Evolutionary conservation across 306 rosid species (phyloP), one percentile per base, ranked within the genome.

Genomic region (Cucurbita pepo): DNA sequence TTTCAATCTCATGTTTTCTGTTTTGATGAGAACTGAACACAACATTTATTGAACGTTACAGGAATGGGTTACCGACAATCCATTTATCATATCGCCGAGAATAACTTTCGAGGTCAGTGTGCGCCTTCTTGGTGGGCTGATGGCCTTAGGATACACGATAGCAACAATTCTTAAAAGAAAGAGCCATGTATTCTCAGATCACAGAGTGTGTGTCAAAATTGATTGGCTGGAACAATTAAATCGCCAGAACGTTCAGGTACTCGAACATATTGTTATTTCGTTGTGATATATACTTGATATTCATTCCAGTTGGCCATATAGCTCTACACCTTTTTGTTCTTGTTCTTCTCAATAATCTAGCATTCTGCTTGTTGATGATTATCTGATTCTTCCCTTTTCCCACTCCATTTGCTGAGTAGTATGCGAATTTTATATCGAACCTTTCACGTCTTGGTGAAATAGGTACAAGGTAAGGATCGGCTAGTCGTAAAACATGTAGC

Each of bases 61-160:
- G 99, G 99, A 95, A 84, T 95, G 97, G 99, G 96, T 95, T 79
- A 95, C 96, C 5, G 99, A 95, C 69, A 88, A 58, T 78, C 97
- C 99, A 25, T 95, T 91, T 84, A 96, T 95, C 73, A 95, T 95
- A 78, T 95, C 99, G 69, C 97, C 99, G 64, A 88, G 99, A 88
- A 95, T 95, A 85, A 95, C 95, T 81, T 95, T 95, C 80, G 99
- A 91, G 87, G 99, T 95, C 77, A 95, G 97, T 12, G 99, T 95
- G 80, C 97, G 99, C 61, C 97, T 95, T 79, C 96, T 95, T 47
- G 99, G 99, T 67, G 99, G 99, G 72, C 82, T 95, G 75, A 95
- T 95, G 99, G 99, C 99, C 58, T 77, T 95, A 86, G 99, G 99
- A 36, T 95, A 95, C 88, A 95, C 99, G 2, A 95, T 95, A 64